Conservation (phyloP, 306 rosid genomes). For the Ziziphus jujuba region DNA sequence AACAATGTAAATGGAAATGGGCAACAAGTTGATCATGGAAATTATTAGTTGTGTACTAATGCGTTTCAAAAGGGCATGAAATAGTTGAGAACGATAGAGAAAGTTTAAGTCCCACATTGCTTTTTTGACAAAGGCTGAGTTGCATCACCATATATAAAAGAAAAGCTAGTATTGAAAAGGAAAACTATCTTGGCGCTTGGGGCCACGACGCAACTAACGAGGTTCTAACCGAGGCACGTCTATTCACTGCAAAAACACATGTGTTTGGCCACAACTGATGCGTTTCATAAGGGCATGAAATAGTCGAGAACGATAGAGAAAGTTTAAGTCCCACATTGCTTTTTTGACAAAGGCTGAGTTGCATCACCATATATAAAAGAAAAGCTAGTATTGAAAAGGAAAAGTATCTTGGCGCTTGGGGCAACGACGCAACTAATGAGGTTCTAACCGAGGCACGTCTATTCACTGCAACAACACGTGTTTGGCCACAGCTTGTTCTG, state of each 20-base stretch:
- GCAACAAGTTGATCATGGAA: too few species aligned
- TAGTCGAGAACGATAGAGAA: too few species aligned
- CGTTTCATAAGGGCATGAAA: too few species aligned
- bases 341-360: neutral
- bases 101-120: too few species aligned
- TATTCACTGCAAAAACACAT: too few species aligned
- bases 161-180: fast-evolving
- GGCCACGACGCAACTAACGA: conserved; percentile 30
- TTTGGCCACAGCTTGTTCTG: too few species aligned
- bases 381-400: fast-evolving
- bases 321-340: conserved; percentile 25
- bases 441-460: conserved; percentile 24
- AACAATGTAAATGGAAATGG: too few species aligned
- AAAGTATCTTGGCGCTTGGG: conserved; percentile 15
- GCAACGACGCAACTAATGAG: conserved; percentile 32
- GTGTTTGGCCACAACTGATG: too few species aligned
- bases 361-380: neutral
- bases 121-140: neutral
- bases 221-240: conserved; percentile 27
- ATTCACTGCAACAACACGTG: too few species aligned
- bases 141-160: neutral
- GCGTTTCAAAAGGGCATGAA: too few species aligned
- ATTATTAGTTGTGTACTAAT: too few species aligned
- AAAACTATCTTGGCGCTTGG: conserved; percentile 13
- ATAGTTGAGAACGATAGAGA: too few species aligned